Evolutionary conservation across 2,329 filamentous ascomycete species (phyloP).

Genomic region (Ophiostoma populinum): DNA sequence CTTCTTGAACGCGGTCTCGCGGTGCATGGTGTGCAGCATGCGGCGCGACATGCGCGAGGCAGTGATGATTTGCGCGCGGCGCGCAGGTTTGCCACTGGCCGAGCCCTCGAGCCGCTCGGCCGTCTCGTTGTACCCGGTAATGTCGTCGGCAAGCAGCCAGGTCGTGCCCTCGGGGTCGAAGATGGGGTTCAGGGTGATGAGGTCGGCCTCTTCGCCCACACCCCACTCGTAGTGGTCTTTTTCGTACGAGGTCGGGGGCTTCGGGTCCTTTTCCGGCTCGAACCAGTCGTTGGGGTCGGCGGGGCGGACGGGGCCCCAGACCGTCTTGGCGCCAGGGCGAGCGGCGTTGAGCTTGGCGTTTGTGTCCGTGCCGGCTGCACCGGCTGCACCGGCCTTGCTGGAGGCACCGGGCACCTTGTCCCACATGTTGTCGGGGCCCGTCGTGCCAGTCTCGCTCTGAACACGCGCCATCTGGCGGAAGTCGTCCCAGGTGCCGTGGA

Average conservation of each 20-base stretch:
- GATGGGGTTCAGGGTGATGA: slow-evolving; percentile 62
- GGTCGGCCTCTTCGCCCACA: slow-evolving; percentile 61
- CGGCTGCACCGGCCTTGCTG: slow-evolving; percentile 19
- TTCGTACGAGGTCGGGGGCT: slow-evolving; percentile 54
- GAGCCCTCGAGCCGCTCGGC: slow-evolving; percentile 15
- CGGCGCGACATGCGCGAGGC: slow-evolving; percentile 67
- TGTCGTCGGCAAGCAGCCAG: slow-evolving; percentile 68
- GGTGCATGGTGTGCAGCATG: slow-evolving; percentile 75
- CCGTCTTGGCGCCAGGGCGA: slow-evolving; percentile 33
- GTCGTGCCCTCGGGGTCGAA: slow-evolving; percentile 79
- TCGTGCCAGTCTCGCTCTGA: slow-evolving; percentile 53
- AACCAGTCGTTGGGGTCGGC: slow-evolving; percentile 52
- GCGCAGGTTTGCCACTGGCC: slow-evolving; percentile 41
- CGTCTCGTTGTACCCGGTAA: slow-evolving; percentile 64
- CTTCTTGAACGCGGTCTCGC: slow-evolving; percentile 67
- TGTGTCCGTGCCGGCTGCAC: slow-evolving; percentile 15
- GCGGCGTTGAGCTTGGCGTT: background rate
- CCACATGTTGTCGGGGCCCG: slow-evolving; percentile 52
- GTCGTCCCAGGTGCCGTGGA: slow-evolving; percentile 65
- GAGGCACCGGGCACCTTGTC: slow-evolving; percentile 24
- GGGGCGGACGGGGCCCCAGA: slow-evolving; percentile 75
- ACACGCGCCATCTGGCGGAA: slow-evolving; percentile 63
- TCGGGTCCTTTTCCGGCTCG: slow-evolving; percentile 53
- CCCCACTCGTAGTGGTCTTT: slow-evolving; percentile 77
- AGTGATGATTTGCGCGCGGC: slow-evolving; percentile 78